Evolutionary conservation across 2,329 filamentous ascomycete genomes (phyloP), one percentile per base, ranked within the genome.

Genomic region (Pseudofabraea citricarpa): DNA sequence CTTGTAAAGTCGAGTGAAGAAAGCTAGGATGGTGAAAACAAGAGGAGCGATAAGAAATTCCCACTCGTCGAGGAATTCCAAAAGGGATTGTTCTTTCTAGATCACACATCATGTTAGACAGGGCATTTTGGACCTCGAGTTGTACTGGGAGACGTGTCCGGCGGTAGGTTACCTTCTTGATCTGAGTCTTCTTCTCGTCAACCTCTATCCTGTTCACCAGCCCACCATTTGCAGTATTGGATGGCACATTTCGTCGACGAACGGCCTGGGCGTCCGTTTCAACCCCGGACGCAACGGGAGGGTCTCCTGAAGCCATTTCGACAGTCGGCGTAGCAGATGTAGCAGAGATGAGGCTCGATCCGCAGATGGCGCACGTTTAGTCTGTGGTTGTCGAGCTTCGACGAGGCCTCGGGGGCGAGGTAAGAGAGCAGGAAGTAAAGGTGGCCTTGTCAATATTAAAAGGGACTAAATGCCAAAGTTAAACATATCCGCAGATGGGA

Each of bases 1-100:
- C 69, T 83, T 85, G 67, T 76, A 85, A 51, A 85, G 63, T 51
- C 82, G 73, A 29, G 82, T 86, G 63, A 83, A 81, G 66, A 83
- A 71, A 45, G 82, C 78, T 42, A 83, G 63, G 52, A 72, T 58
- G 46, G 78, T 77, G 66, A 83, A 79, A 60, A 84, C 59, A 56
- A 83, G 60, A 43, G 81, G 75, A 50, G 77, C 74, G 60, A 81
- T 72, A 58, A 83, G 58, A 61, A 74, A 70, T 62, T 86, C 74
- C 75, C 80, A 78, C 65, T 82, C 70, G 56, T 75, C 71, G 53
- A 90, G 74, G 55, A 77, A 71, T 44, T 83, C 64, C 55, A 87
- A 66, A 51, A 86, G 62, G 19, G 77, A 78, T 54, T 77, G 72
- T 53, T 73, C 64, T 66, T 76, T 52, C 59, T 63, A 39, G 48